Evolutionary conservation across 495 filamentous ascomycete species (phyloP), one percentile per base, ranked within the genome.

Genomic region (Aspergillus leporis): DNA sequence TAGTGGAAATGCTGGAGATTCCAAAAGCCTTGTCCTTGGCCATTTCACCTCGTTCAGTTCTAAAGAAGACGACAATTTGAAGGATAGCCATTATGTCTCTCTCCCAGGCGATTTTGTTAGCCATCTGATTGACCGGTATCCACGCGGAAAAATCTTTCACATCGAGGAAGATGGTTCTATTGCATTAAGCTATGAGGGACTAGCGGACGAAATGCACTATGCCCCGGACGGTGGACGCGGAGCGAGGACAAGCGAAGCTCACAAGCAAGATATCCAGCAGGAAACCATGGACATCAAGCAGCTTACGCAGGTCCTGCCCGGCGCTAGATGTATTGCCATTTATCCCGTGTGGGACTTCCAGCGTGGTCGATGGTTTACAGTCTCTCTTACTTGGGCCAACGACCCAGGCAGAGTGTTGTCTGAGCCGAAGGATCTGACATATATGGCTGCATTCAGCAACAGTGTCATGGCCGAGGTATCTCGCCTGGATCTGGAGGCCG

Each of bases 391-490:
- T 4, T 90, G 83, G 82, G 80, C 73, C 8, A 70, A 68, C 51
- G 61, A 70, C 48, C 50, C 72, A 1, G 65, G 66, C 0, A 60
- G 66, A 49, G 66, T 69, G 3, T 36, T 74, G 28, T 74, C 71
- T 1, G 74, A 72, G 31, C 78, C 81, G 6, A 74, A 74, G 25
- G 82, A 85, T 52, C 62, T 87, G 9, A 75, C 64, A 16, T 81
- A 82, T 50, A 67, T 87, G 46, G 74, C 78, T 21, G 85, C 85
- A 0, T 89, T 90, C 66, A 82, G 81, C 21, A 86, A 86, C 51
- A 83, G 73, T 31, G 76, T 87, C 53, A 90, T 88, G 85, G 85
- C 84, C 5, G 86, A 89, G 59, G 81, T 88, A 0, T 79, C 79
- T 0, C 80, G 84, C 21, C 66, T 90, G 45, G 71, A 74, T 45